phyloP scores from a whole-genome alignment of 495 filamentous ascomycete genomes.

The Pseudotulostoma volvatum region DNA sequence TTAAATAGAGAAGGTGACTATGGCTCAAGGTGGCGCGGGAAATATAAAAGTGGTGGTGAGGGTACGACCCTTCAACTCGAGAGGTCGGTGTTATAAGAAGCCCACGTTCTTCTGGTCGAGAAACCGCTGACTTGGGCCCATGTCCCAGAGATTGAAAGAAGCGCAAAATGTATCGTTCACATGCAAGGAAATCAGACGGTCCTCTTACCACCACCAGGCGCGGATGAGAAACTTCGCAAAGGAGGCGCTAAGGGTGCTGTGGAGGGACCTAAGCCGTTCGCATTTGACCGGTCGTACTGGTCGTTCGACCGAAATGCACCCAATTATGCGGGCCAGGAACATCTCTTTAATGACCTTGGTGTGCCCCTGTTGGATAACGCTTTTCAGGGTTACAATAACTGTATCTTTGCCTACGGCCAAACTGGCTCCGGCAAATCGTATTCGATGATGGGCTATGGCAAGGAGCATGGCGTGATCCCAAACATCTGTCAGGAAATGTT shows the following conservation, averaged over 20 bases:
- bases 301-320: conserved; percentile 72
- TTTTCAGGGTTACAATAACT: conserved; percentile 98
- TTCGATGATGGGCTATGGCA: conserved; percentile 99
- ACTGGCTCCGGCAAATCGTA: conserved; percentile 98
- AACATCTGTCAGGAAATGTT: conserved; percentile 97
- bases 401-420: conserved; percentile 98
- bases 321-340: conserved; percentile 79
- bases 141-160: conserved; percentile 62
- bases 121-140: neutral
- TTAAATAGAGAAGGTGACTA: conserved; percentile 31
- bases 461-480: conserved; percentile 94
- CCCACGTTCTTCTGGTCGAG: neutral
- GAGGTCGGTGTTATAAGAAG: conserved; percentile 44
- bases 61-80: conserved; percentile 75
- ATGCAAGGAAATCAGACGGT: conserved; percentile 90
- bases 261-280: conserved; percentile 77
- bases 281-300: conserved; percentile 97
- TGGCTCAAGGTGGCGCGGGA: conserved; percentile 69
- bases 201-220: conserved; percentile 57
- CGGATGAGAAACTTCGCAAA: conserved; percentile 42
- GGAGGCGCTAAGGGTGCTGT: conserved; percentile 44
- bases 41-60: conserved; percentile 99
- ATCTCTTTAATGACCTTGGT: conserved; percentile 77
- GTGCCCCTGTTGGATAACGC: conserved; percentile 91
- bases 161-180: conserved; percentile 92